Conservation (phyloP, 139 green algal genomes). For the Ostreobium quekettii region DNA sequence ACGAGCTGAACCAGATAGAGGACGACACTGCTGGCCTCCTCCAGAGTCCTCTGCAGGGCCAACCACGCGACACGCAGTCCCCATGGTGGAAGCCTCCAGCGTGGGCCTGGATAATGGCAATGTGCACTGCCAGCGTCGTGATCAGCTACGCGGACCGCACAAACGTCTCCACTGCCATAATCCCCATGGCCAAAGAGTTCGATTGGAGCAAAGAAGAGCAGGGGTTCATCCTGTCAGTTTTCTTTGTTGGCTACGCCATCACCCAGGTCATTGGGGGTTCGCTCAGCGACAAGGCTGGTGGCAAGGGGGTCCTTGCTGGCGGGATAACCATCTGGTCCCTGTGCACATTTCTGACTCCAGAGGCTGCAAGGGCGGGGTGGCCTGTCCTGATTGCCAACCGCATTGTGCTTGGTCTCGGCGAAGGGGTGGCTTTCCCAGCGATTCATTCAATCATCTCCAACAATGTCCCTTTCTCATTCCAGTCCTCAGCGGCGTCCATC, state of each 20-base stretch:
- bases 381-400: conserved; percentile 41
- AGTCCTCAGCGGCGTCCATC: conserved; percentile 55
- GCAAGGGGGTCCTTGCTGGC: conserved; percentile 48
- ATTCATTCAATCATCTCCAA: conserved; percentile 64
- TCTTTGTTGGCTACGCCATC: conserved; percentile 60
- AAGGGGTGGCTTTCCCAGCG: conserved; percentile 66
- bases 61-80: too few relatives aligned
- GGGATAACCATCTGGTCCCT: conserved; percentile 56
- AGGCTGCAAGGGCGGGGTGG: conserved; percentile 37
- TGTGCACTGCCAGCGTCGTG: conserved; percentile 49
- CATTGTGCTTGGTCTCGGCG: conserved; percentile 60
- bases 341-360: conserved; percentile 48
- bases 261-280: conserved; percentile 49
- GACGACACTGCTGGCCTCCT: too few relatives aligned
- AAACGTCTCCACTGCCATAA: conserved; percentile 67
- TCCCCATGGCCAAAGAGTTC: conserved; percentile 62
- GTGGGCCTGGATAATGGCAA: conserved; percentile 20
- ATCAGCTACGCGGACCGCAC: conserved; percentile 63
- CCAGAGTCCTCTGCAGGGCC: too few relatives aligned
- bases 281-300: conserved; percentile 55
- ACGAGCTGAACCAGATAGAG: too few relatives aligned
- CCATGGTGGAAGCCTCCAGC: not conserved
- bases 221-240: conserved; percentile 62
- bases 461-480: conserved; percentile 35
- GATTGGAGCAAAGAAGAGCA: conserved; percentile 52